phyloP scores from a whole-genome alignment of 1,139 yeast species.

The Debaryomycetaceae sp. region DNA sequence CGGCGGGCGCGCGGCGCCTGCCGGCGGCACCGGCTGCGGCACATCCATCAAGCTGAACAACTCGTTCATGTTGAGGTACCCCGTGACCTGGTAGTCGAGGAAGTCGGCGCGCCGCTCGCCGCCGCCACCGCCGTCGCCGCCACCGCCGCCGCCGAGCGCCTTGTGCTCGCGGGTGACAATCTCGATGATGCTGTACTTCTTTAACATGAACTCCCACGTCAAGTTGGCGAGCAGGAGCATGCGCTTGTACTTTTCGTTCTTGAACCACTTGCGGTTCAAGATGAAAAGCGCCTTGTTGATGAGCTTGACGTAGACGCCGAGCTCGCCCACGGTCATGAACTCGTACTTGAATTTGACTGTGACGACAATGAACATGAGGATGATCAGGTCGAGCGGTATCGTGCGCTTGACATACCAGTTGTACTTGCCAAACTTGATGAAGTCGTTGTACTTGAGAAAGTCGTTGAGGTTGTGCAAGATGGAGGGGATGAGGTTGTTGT shows the following conservation, averaged over 20 bases:
- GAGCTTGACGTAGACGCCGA: slow-evolving; percentile 32
- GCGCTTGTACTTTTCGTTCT: slow-evolving; percentile 43
- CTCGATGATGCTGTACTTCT: slow-evolving; percentile 29
- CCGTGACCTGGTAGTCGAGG: slow-evolving; percentile 39
- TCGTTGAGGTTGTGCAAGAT: slow-evolving; percentile 55
- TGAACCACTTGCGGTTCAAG: slow-evolving; percentile 43
- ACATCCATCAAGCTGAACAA: slow-evolving; percentile 42
- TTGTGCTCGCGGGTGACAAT: slow-evolving; percentile 18
- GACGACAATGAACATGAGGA: slow-evolving; percentile 47
- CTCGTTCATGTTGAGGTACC: slow-evolving; percentile 37
- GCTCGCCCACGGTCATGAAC: slow-evolving; percentile 31
- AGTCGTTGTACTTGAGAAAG: slow-evolving; percentile 46
- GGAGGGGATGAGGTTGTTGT: slow-evolving; percentile 52
- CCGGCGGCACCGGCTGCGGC: slow-evolving; percentile 28
- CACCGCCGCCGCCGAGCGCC: slow-evolving; percentile 8
- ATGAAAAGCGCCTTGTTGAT: slow-evolving; percentile 42
- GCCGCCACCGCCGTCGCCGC: slow-evolving; percentile 2
- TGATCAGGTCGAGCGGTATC: slow-evolving; percentile 57
- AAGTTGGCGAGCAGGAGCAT: slow-evolving; percentile 41
- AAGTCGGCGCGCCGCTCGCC: slow-evolving; percentile 23
- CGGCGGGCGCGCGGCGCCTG: slow-evolving; percentile 34
- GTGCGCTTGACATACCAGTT: slow-evolving; percentile 60
- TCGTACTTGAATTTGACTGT: slow-evolving; percentile 50
- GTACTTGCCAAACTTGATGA: slow-evolving; percentile 45
- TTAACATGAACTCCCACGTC: slow-evolving; percentile 43